These are phyloP conservation scores for Clarkia xantiana DNA, from an alignment of 345 rosid genomes.

Conservation along the genomic window DNA sequence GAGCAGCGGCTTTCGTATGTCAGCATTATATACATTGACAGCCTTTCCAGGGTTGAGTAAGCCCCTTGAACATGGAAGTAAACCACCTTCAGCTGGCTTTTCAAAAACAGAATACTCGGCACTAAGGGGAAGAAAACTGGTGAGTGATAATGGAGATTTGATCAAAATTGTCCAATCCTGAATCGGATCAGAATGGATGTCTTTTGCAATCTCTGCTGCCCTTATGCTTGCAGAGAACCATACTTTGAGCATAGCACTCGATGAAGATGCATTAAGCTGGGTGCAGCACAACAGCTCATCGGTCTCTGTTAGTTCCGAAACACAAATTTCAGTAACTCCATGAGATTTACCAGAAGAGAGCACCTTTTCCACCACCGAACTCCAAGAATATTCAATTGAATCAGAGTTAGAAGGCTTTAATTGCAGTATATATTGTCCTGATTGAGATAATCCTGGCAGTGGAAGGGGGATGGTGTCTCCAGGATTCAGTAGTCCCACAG, in stretches of 20 bases:
- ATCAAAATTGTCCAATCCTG: constrained; percentile 82
- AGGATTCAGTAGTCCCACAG: constrained; percentile 52
- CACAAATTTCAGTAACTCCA: constrained; percentile 38
- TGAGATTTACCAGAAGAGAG: constrained; percentile 20
- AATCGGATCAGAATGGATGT: constrained; percentile 57
- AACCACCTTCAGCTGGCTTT: constrained; percentile 53
- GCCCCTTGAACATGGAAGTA: constrained; percentile 49
- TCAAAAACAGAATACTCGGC: constrained; percentile 76
- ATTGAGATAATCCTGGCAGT: constrained; percentile 43
- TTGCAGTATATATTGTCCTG: constrained; percentile 43
- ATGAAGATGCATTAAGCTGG: constrained; percentile 46
- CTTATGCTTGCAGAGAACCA: constrained; percentile 81
- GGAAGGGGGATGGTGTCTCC: constrained; percentile 72
- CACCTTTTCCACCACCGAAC: constrained; percentile 41
- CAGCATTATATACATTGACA: constrained; percentile 61
- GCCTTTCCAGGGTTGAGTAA: constrained; percentile 49
- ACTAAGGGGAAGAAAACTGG: constrained; percentile 72
- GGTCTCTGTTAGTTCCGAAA: constrained; percentile 55
- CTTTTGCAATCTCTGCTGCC: constrained; percentile 74
- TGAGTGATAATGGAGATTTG: constrained; percentile 68
- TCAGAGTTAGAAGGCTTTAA: constrained; percentile 42
- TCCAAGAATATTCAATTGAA: constrained; percentile 65
- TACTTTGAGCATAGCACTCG: constrained; percentile 28
- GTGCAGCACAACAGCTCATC: constrained; percentile 63
- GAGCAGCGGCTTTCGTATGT: constrained; percentile 54